phyloP scores from a whole-genome alignment of 306 rosid species.

The Casuarina equisetifolia region DNA sequence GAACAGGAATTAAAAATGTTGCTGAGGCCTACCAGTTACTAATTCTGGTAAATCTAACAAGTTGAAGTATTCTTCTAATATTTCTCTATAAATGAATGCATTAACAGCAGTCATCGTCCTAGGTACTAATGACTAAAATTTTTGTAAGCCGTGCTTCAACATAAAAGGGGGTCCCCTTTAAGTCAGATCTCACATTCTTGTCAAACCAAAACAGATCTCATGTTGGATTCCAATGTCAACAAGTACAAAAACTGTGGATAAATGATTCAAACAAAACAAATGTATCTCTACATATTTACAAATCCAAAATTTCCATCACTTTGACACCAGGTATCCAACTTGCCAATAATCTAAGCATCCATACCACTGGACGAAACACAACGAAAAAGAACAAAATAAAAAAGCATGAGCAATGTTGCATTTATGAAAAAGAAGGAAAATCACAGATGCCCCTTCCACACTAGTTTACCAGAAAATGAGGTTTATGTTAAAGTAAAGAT shows the following conservation, averaged over 20 bases:
- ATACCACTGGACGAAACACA: constrained; percentile 2
- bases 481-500: constrained; percentile 7
- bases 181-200: background rate
- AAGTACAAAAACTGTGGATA: background rate
- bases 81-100: background rate
- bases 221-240: background rate
- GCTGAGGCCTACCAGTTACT: background rate
- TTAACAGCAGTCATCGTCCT: background rate
- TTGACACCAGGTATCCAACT: background rate
- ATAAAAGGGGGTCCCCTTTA: background rate
- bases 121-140: background rate
- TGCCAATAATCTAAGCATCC: background rate
- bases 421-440: background rate
- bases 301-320: background rate
- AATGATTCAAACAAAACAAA: background rate
- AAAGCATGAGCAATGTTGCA: background rate
- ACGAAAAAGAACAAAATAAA: background rate
- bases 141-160: no score
- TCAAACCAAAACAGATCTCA: background rate
- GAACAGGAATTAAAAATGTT: background rate
- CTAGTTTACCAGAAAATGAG: background rate
- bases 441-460: background rate
- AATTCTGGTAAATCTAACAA: background rate
- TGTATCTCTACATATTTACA: background rate
- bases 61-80: background rate